phyloP scores from a whole-genome alignment of 345 rosid genomes.

The Linum trigynum region DNA sequence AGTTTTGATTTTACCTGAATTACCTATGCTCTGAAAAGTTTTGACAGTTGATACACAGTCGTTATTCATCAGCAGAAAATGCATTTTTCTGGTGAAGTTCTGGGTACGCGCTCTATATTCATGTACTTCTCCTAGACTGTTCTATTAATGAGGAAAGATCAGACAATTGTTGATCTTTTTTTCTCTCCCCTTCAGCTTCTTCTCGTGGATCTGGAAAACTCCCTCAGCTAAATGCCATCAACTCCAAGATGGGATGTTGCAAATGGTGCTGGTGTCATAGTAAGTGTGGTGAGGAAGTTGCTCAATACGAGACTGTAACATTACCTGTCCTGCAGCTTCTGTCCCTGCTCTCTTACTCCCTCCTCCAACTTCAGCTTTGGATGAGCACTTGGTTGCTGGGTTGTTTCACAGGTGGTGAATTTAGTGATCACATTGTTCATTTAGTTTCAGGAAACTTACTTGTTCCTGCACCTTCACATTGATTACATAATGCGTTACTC shows the following conservation, averaged over 20 bases:
- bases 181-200: conserved; percentile 58
- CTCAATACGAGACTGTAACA: conserved; percentile 89
- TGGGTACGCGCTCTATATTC: conserved; percentile 44
- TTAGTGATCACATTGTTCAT: conserved; percentile 6
- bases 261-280: conserved; percentile 94
- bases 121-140: conserved; percentile 4
- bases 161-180: too few species aligned
- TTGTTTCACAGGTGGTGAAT: conserved; percentile 83
- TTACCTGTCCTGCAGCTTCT: conserved; percentile 88
- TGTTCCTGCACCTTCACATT: not conserved
- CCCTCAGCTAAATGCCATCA: conserved; percentile 87
- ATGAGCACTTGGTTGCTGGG: conserved; percentile 96
- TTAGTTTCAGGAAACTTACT: not conserved
- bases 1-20: too few species aligned
- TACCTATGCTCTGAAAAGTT: too few species aligned
- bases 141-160: not conserved
- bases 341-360: conserved; percentile 98
- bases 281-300: conserved; percentile 94
- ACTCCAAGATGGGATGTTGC: conserved; percentile 99
- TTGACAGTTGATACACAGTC: conserved; percentile 66
- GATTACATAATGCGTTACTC: conserved; percentile 16
- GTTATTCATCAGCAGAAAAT: conserved; percentile 72
- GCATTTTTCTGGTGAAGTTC: conserved; percentile 82
- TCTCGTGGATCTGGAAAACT: conserved; percentile 95
- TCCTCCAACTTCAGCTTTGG: conserved; percentile 88